phyloP scores from a whole-genome alignment of 805 yeast species.

The Cyberlindnera bimundalis region DNA sequence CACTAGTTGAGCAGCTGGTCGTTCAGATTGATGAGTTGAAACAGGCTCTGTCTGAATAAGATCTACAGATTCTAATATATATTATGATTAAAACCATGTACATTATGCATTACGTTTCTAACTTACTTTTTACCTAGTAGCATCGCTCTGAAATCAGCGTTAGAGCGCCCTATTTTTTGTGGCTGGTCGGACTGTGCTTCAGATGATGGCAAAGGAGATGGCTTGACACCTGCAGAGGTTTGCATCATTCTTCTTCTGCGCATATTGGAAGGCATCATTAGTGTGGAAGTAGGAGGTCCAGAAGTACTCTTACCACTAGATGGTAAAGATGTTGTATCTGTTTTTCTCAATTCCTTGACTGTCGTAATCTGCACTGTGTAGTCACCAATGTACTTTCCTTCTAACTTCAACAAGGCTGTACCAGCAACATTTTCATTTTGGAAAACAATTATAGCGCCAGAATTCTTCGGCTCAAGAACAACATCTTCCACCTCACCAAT shows the following conservation, averaged over 20 bases:
- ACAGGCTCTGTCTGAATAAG: constrained; percentile 29
- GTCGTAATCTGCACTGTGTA: constrained; percentile 32
- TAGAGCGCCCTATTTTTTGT: constrained; percentile 14
- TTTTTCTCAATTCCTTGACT: constrained; percentile 29
- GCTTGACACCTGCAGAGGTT: neutral
- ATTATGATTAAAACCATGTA: neutral
- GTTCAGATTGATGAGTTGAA: constrained; percentile 52
- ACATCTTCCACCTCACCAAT: constrained; percentile 40
- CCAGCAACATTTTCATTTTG: constrained; percentile 45
- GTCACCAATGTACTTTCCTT: constrained; percentile 38
- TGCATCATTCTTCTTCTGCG: constrained; percentile 11
- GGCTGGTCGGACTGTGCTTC: neutral
- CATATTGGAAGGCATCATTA: constrained; percentile 12
- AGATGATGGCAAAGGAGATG: neutral
- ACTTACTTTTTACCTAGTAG: constrained; percentile 16
- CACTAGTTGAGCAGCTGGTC: constrained; percentile 44
- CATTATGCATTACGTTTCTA: neutral
- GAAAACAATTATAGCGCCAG: constrained; percentile 51
- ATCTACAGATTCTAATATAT: neutral
- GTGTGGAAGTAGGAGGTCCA: neutral
- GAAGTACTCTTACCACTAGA: too few species aligned
- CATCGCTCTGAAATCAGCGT: constrained; percentile 28
- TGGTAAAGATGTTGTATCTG: neutral
- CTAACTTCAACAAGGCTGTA: constrained; percentile 41
- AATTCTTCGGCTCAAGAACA: constrained; percentile 41